Evolutionary conservation across 1,284 basidiomycete genomes (phyloP), one percentile per base, ranked within the genome.

Genomic region (Mycena citricolor): DNA sequence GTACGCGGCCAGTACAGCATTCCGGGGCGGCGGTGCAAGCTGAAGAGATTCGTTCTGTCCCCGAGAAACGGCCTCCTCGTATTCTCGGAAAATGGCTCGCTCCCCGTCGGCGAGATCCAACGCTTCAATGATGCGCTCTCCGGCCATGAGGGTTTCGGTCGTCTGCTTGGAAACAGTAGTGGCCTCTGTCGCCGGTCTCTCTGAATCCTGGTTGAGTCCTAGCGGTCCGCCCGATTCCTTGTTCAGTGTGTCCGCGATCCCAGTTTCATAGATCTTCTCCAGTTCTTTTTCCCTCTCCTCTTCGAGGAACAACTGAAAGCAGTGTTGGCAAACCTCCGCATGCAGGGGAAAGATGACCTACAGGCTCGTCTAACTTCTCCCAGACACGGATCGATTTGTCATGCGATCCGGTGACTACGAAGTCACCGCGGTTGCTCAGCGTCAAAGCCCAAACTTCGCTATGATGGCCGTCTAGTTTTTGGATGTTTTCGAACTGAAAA

Each of bases 291-390:
- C 97, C 12, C 93, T 86, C 67, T 99, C 95, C 74, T 99, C 97
- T 67, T 98, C 95, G 10, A 99, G 74, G 73, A 99, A 99, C 6
- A 99, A 77, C 82, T 93, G 51, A 32, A 25, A 35, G 8, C n/a
- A n/a, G n/a, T n/a, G n/a, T n/a, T n/a, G n/a, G n/a, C n/a, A n/a
- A n/a, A n/a, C n/a, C n/a, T n/a, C n/a, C n/a, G n/a, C n/a, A n/a
- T 32, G 31, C 29, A 4, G 20, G 33, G 12, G 22, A n/a, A n/a
- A n/a, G 14, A 30, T 22, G 35, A 61, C 78, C 54, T 61, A 92
- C 90, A 23, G 94, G 94, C 66, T 99, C 97, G 49, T 98, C 95
- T 13, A 97, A 86, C 69, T 98, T 99, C 69, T 99, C 97, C 94
- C 95, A 99, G 16, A 98, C 81, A 16, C 97, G 84, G 46, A 99